These are phyloP conservation scores for Phaseolus coccineus DNA, from an alignment of 331 rosid species.

Conservation along the genomic window DNA sequence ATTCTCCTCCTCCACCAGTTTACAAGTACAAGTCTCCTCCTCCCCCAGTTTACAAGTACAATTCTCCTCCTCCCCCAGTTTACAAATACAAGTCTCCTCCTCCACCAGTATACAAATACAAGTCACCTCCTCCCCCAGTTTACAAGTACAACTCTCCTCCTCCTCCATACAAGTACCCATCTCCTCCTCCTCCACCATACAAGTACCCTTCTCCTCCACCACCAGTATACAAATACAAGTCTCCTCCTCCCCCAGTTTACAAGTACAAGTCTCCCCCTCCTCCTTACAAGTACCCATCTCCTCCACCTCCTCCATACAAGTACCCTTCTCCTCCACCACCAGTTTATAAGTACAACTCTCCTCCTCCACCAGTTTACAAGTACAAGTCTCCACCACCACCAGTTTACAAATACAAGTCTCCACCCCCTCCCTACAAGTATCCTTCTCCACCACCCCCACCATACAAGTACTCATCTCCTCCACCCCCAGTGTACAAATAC, in stretches of 20 bases:
- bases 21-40: conserved; percentile 1
- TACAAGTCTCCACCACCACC: conserved; percentile 25
- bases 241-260: conserved; percentile 38
- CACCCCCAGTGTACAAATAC: conserved; percentile 17
- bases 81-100: conserved; percentile 31
- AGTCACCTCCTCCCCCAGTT: conserved; percentile 30
- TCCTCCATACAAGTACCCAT: conserved; percentile 10
- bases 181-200: conserved; percentile 10
- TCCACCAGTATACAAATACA: conserved; percentile 21
- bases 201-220: conserved; percentile 25
- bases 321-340: conserved; percentile 30
- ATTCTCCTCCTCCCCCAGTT: conserved; percentile 6
- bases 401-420: background rate
- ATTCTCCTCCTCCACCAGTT: conserved; percentile 22
- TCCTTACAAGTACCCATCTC: background rate
- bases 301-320: background rate
- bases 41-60: background rate
- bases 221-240: background rate
- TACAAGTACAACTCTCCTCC: conserved; percentile 32
- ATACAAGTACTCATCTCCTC: conserved; percentile 24
- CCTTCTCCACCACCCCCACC: background rate
- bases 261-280: conserved; percentile 32
- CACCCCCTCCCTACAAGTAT: conserved; percentile 19
- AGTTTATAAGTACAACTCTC: no score
- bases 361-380: no score